Evolutionary conservation across 2,329 filamentous ascomycete genomes (phyloP), one percentile per base, ranked within the genome.

Genomic region (Neonectria hederae): DNA sequence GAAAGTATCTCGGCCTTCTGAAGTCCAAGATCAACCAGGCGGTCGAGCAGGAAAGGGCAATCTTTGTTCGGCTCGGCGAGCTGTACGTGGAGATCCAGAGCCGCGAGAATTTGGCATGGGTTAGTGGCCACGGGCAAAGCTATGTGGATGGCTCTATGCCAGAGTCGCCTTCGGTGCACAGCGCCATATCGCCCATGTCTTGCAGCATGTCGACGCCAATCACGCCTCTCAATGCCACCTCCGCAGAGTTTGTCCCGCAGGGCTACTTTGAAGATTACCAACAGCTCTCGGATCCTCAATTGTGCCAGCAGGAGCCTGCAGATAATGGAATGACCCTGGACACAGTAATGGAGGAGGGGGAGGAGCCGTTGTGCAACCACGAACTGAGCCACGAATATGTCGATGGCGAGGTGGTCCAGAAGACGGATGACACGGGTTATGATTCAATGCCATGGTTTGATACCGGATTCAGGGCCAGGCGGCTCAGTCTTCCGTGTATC

Each of bases 21-120:
- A 80, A 75, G 51, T 76, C 75, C 54, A 81, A 80, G 62, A 79
- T 88, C 32, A 71, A 76, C n/a, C 77, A 82, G 46, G 81, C 78
- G 0, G 80, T 81, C 3, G 77, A 80, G 56, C 83, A 87, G 68
- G 82, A 88, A 69, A 80, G 76, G 57, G 68, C 76, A 17, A 80
- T 86, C 7, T 72, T 83, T 42, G 62, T 76, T 17, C 77, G 84
- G 3, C 75, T 88, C n/a, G 76, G 80, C 13, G 84, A 87, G 62
- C 68, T 88, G 14, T 78, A 81, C 35, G 74, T 83, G 17, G 84
- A 88, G 72, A 80, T 84, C 14, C 80, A 82, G 67, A 81, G 79
- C 42, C 78, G 80, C 3, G 80, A 83, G 55, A 74, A 79, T 2
- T 80, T 78, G 78, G 69, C 69, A 30, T 75, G 77, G 40, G 72